These are phyloP conservation scores for Termitomyces sp. DNA, from an alignment of 768 basidiomycete genomes.

Conservation along the genomic window DNA sequence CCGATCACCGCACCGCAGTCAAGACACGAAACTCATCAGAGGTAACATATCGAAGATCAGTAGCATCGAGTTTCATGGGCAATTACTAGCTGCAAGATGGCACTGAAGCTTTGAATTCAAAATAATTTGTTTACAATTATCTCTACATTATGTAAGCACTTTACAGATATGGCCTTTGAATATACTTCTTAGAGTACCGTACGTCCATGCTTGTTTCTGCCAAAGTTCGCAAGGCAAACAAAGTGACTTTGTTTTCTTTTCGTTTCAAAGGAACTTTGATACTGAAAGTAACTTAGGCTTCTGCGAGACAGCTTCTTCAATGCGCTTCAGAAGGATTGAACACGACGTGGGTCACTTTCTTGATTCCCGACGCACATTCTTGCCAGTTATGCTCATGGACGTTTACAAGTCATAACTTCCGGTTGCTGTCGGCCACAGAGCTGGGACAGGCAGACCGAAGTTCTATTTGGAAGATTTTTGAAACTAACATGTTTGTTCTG, in stretches of 20 bases:
- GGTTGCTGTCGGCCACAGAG: slow-evolving; percentile 20
- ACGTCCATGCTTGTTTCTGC: slow-evolving; percentile 4
- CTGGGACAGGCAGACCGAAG: slow-evolving; percentile 29
- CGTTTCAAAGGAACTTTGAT: neutral
- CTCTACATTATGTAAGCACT: slow-evolving; percentile 2
- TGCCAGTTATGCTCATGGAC: neutral
- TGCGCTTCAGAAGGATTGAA: slow-evolving; percentile 1
- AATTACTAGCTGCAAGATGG: neutral
- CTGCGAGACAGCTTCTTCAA: slow-evolving; percentile 8
- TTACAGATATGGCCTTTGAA: too few species aligned
- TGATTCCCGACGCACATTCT: neutral
- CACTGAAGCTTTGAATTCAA: neutral
- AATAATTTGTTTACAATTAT: neutral
- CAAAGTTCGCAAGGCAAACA: slow-evolving; percentile 13
- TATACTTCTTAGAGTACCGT: neutral
- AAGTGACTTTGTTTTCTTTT: slow-evolving; percentile 3
- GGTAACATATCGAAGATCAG: slow-evolving; percentile 88
- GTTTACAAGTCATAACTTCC: slow-evolving; percentile 10
- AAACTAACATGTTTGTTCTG: slow-evolving; percentile 53
- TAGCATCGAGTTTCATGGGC: slow-evolving; percentile 88
- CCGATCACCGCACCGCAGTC: slow-evolving; percentile 59
- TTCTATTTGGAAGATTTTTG: slow-evolving; percentile 47
- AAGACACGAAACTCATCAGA: slow-evolving; percentile 94
- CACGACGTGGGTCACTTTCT: slow-evolving; percentile 3
- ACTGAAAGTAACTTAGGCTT: slow-evolving; percentile 7